Evolutionary conservation across 2,329 filamentous ascomycete genomes (phyloP), one percentile per base, ranked within the genome.

Genomic region (Rasamsonia emersonii): DNA sequence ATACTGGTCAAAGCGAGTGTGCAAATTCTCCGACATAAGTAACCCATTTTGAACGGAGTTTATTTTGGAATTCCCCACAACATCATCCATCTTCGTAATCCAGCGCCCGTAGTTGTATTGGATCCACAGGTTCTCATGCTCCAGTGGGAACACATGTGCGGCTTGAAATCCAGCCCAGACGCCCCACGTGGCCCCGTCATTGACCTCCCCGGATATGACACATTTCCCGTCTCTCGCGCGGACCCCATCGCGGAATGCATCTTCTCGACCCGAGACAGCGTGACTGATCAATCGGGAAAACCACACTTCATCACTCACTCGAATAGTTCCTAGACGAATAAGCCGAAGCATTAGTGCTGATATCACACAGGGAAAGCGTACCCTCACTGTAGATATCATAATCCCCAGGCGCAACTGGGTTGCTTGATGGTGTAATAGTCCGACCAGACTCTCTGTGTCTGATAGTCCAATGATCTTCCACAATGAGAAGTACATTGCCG

Each of bases 141-240:
- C 28, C 11, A 51, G 37, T 10, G 48, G 48, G 28, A 50, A 51
- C 9, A 49, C 28, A 50, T 51, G 46, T n/a, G n/a, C n/a, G n/a
- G n/a, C n/a, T n/a, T n/a, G n/a, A n/a, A 45, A 49, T 4, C 23
- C 24, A 26, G 20, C 21, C 45, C 41, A 43, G 24, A 18, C 28
- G 2, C 24, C 28, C 19, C 18, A 28, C 21, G 14, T 15, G 4
- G 38, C 27, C 17, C 26, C 18, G 18, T 2, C 9, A 28, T 45
- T 47, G 14, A 38, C 33, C 13, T 28, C 13, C 10, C 24, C 24
- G 15, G 24, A 26, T 7, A 26, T 7, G 24, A 26, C 24, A 26
- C 11, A 26, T 13, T 33, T 38, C 7, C 32, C 28, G 36, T 47
- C 46, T 26, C 45, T 33, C 9, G 34, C 30, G 29, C 45, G 39